Evolutionary conservation across 1,139 yeast species (phyloP).

Genomic region (Geotrichum carabidarum): DNA sequence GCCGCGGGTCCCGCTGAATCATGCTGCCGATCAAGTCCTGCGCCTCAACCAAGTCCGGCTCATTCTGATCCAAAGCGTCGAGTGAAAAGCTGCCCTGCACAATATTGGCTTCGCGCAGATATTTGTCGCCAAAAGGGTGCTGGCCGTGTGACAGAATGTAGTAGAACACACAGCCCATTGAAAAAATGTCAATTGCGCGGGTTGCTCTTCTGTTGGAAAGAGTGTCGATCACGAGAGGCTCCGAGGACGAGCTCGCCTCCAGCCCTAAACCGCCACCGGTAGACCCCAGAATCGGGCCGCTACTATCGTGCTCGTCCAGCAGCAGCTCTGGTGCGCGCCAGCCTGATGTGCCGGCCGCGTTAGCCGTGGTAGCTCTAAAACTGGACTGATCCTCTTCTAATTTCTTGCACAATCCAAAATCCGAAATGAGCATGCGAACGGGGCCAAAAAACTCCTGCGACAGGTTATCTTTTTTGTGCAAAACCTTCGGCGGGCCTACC

Average conservation of each 20-base stretch:
- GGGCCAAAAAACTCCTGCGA: conserved; percentile 33
- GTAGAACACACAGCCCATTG: conserved; percentile 89
- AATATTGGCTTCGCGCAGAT: conserved; percentile 82
- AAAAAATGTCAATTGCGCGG: conserved; percentile 87
- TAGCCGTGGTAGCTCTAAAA: conserved; percentile 84
- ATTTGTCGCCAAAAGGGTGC: conserved; percentile 95
- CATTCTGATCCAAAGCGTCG: conserved; percentile 41
- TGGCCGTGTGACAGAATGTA: conserved; percentile 76
- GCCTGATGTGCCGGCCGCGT: conserved; percentile 95
- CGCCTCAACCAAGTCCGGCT: conserved; percentile 56
- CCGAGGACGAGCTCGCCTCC: conserved; percentile 22
- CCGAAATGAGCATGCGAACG: conserved; percentile 76
- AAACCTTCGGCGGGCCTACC: conserved; percentile 63
- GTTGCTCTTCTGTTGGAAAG: conserved; percentile 61
- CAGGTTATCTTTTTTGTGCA: conserved; percentile 25
- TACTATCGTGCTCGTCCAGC: conserved; percentile 23
- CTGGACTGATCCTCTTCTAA: conserved; percentile 89
- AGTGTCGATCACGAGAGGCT: conserved; percentile 39
- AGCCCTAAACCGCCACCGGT: background rate
- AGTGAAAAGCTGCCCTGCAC: conserved; percentile 65
- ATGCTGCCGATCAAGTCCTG: conserved; percentile 64
- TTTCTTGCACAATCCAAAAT: conserved; percentile 91
- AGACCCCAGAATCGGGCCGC: conserved; percentile 16
- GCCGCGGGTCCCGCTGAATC: conserved; percentile 62
- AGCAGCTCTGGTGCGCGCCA: conserved; percentile 97